Evolutionary conservation across 192 early-diverging fungal species (phyloP), one percentile per base, ranked within the genome.

Genomic region (Backusella psychrophila): DNA sequence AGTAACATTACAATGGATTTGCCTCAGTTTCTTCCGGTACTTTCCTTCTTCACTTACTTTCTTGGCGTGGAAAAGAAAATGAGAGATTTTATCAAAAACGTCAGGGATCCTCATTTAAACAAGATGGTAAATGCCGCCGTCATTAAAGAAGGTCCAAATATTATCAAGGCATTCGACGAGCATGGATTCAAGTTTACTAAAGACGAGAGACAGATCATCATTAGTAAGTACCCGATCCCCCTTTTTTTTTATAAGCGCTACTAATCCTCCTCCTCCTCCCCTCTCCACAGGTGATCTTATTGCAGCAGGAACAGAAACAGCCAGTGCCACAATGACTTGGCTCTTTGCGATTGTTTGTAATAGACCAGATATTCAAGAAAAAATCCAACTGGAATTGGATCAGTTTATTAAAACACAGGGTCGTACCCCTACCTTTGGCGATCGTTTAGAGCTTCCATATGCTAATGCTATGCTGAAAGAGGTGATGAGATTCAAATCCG

Each of bases 311-410:
- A 44, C 35, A 1, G 69, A 70, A 41, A 70, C 69, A 26, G 41
- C 36, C 5, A n/a, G 36, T 70, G 39, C 36, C 17, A 38, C 69
- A 12, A n/a, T 36, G 19, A 26, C 36, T 26, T 70, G 69, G 69
- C 23, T 39, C 19, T 39, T 38, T 70, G 69, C 69, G 0, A 70
- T 70, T 70, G 11, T 70, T 6, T 70, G 69, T 44, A 35, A 53
- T 49, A 44, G 72, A 38, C 79, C 79, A 0, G 75, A 77, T 1
- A 65, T 73, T 21, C 79, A 80, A 68, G 52, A 41, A 29, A 66
- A 73, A 7, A 35, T 72, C 9, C 59, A 72, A 1, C 15, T 31
- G 26, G 79, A 80, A 35, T 11, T 80, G n/a, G 79, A 77, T 35
- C 14, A n/a, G 4, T 41, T 56, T 38, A 66, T 73, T 4, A 15